phyloP scores from a whole-genome alignment of 2,329 filamentous ascomycete species.

The Fusarium chuoi region DNA sequence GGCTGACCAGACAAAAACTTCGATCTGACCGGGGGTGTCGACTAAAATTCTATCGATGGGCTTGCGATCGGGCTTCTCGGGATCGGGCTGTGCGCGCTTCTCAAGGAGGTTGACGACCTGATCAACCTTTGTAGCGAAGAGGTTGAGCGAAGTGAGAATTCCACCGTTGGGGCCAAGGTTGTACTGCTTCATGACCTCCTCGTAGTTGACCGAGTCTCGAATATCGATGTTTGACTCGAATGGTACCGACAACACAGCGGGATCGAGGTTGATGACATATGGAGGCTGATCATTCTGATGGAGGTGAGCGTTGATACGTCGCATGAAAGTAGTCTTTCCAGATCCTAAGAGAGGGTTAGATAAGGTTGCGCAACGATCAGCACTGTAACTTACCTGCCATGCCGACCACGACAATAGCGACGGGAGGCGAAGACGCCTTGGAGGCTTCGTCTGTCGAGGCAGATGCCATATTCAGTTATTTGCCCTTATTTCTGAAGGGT shows the following conservation, averaged over 20 bases:
- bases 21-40: conserved; percentile 97
- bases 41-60: conserved; percentile 86
- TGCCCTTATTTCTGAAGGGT: no score
- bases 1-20: conserved; percentile 98
- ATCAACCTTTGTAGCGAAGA: conserved; percentile 98
- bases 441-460: conserved; percentile 45
- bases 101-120: conserved; percentile 91
- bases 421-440: conserved; percentile 61
- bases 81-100: conserved; percentile 79
- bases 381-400: conserved; percentile 78
- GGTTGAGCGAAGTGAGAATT: conserved; percentile 92
- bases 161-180: conserved; percentile 97
- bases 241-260: conserved; percentile 90
- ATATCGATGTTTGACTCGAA: conserved; percentile 99
- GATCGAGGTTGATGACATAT: conserved; percentile 97
- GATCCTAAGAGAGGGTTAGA: conserved; percentile 66
- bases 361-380: not conserved
- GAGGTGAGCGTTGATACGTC: conserved; percentile 93
- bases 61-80: conserved; percentile 67
- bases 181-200: conserved; percentile 99
- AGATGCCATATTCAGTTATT: conserved; percentile 46
- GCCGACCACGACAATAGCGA: conserved; percentile 91
- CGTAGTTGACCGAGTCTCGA: conserved; percentile 98
- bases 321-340: conserved; percentile 99
- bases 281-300: conserved; percentile 83